A percentile compares a stretch with the other conserved stretches of the same genome.
phyloP scores from a whole-genome alignment of 305 asterid genomes.

The Ilex paraguariensis region DNA sequence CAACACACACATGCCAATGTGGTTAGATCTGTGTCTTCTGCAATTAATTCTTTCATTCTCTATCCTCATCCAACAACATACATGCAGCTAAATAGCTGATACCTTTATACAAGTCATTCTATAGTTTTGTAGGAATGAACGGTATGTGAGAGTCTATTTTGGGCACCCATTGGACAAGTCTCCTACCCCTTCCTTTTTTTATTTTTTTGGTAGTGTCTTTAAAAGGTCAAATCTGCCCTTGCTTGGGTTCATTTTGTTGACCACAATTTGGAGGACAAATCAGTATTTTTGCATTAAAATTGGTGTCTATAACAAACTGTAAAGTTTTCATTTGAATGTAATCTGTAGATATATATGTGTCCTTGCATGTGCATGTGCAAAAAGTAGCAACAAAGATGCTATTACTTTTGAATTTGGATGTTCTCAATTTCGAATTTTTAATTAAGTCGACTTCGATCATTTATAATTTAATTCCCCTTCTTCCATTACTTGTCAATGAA shows the following conservation, averaged over 20 bases:
- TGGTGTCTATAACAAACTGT: slow-evolving; percentile 21
- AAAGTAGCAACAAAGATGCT: slow-evolving; percentile 22
- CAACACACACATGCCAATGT: slow-evolving; percentile 19
- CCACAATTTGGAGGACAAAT: not conserved
- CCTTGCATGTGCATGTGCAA: slow-evolving; percentile 34
- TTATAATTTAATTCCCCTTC: too few relatives aligned
- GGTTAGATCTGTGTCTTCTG: slow-evolving; percentile 27
- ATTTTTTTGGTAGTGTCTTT: not conserved
- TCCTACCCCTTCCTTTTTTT: too few relatives aligned
- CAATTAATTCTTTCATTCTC: slow-evolving; percentile 16
- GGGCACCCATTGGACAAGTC: too few relatives aligned
- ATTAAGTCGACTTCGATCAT: too few relatives aligned
- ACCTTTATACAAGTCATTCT: not conserved
- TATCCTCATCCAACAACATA: not conserved
- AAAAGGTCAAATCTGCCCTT: too few relatives aligned
- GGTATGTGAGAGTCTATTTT: too few relatives aligned
- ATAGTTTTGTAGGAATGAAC: too few relatives aligned
- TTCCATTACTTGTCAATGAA: too few relatives aligned
- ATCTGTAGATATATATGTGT: slow-evolving; percentile 18
- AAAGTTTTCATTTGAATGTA: slow-evolving; percentile 31
- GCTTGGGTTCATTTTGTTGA: not conserved
- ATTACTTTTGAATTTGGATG: too few relatives aligned
- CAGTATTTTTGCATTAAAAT: not conserved
- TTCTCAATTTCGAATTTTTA: too few relatives aligned
- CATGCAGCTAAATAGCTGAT: not conserved